phyloP scores from a whole-genome alignment of 768 basidiomycete species.

The Phlegmacium glaucopus region DNA sequence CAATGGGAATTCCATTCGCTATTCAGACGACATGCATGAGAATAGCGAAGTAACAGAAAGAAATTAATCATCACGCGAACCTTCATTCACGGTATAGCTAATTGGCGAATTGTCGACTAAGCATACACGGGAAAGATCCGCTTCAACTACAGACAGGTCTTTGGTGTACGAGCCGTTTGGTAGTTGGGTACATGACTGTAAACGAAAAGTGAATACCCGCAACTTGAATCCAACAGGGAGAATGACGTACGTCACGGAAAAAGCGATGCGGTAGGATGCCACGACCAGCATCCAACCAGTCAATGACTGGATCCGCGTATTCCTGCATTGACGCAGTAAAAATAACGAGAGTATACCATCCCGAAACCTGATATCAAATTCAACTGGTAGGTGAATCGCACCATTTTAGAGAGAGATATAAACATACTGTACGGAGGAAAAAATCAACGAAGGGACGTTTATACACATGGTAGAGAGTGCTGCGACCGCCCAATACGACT shows the following conservation, averaged over 20 bases:
- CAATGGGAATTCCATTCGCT: constrained; percentile 99
- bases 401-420: background rate
- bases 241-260: constrained; percentile 84
- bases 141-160: constrained; percentile 82
- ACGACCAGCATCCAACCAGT: constrained; percentile 95
- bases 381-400: constrained; percentile 5
- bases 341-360: constrained; percentile 98
- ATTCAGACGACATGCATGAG: constrained; percentile 1
- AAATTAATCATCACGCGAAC: constrained; percentile 41
- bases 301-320: constrained; percentile 99
- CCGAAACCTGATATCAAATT: constrained; percentile 66
- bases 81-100: constrained; percentile 90
- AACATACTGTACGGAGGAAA: constrained; percentile 28
- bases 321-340: constrained; percentile 99
- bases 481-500: constrained; percentile 83
- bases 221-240: constrained; percentile 2
- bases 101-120: constrained; percentile 96
- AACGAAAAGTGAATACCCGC: constrained; percentile 1
- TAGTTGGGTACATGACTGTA: constrained; percentile 86
- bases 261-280: constrained; percentile 86
- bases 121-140: constrained; percentile 90
- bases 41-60: constrained; percentile 2
- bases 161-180: constrained; percentile 95
- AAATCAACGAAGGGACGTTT: constrained; percentile 97
- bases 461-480: constrained; percentile 96